Evolutionary conservation across 441 rosid genomes (phyloP).

Genomic region (Gossypium lobatum): DNA sequence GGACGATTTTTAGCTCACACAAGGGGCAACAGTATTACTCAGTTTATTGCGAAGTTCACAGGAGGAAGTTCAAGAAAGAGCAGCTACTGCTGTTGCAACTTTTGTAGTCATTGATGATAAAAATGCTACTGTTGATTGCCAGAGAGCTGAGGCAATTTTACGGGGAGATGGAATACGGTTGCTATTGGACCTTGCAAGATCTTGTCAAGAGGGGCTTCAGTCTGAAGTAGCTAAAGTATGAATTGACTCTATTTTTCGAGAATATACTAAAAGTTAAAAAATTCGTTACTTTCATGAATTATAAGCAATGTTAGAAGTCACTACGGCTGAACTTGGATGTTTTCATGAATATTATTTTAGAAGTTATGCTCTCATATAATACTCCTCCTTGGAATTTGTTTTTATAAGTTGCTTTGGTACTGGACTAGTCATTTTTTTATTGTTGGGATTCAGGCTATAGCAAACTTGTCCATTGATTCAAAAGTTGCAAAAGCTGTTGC

Average conservation of each 20-base stretch:
- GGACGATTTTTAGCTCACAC: conserved; percentile 85
- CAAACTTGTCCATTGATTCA: conserved; percentile 85
- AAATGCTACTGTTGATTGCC: conserved; percentile 78
- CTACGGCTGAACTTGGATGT: not conserved
- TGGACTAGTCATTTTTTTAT: not conserved
- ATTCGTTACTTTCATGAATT: not conserved
- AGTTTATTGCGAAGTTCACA: conserved; percentile 79
- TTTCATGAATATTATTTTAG: not conserved
- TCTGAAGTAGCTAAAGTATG: conserved; percentile 92
- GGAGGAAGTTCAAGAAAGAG: conserved; percentile 92
- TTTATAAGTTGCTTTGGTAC: not conserved
- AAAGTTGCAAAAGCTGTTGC: conserved; percentile 94
- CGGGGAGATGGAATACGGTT: conserved; percentile 74
- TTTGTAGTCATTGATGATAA: conserved; percentile 91
- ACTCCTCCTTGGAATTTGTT: not conserved
- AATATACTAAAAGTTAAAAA: not conserved
- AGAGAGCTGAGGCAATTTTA: conserved; percentile 91
- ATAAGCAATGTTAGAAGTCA: not conserved
- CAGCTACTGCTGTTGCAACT: conserved; percentile 86
- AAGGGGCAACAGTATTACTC: conserved; percentile 74
- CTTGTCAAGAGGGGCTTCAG: conserved; percentile 91
- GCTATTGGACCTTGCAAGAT: conserved; percentile 80
- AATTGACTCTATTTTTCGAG: not conserved
- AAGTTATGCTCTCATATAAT: not conserved
- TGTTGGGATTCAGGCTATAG: conserved; percentile 55